These are phyloP conservation scores for Blastobotrys indianensis DNA, from an alignment of 1,139 yeast species.

Conservation along the genomic window DNA sequence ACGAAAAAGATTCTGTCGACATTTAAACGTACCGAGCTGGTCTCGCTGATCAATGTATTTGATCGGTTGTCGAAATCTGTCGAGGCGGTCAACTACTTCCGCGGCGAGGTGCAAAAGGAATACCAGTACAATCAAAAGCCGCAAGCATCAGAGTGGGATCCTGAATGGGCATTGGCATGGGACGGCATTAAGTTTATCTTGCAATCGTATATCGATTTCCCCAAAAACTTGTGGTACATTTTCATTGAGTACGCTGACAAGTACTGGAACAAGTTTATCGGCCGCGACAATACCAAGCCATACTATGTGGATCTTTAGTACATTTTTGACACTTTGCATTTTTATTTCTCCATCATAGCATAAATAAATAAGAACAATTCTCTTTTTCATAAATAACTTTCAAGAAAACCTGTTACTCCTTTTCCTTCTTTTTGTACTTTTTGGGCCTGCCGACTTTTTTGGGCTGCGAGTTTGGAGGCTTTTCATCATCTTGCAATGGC, in stretches of 20 bases:
- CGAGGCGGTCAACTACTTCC: conserved; percentile 66
- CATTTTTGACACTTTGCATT: conserved; percentile 3
- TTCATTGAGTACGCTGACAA: conserved; percentile 44
- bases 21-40: conserved; percentile 78
- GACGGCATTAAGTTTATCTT: conserved; percentile 65
- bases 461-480: conserved; percentile 3
- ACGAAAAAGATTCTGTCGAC: conserved; percentile 35
- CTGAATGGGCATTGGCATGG: conserved; percentile 52
- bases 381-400: too few relatives aligned
- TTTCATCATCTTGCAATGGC: conserved; percentile 2
- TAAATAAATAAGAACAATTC: background rate
- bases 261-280: conserved; percentile 74
- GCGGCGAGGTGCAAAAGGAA: conserved; percentile 40
- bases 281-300: conserved; percentile 35
- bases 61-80: conserved; percentile 86
- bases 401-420: conserved; percentile 13
- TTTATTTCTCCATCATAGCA: background rate
- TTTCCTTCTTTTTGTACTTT: conserved; percentile 17
- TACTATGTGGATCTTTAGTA: conserved; percentile 7
- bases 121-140: conserved; percentile 8
- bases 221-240: conserved; percentile 51
- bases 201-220: conserved; percentile 63
- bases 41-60: conserved; percentile 85
- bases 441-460: conserved; percentile 10
- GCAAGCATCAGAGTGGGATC: conserved; percentile 22